phyloP scores from a whole-genome alignment of 495 filamentous ascomycete species.

The Antarctomyces pellizariae region DNA sequence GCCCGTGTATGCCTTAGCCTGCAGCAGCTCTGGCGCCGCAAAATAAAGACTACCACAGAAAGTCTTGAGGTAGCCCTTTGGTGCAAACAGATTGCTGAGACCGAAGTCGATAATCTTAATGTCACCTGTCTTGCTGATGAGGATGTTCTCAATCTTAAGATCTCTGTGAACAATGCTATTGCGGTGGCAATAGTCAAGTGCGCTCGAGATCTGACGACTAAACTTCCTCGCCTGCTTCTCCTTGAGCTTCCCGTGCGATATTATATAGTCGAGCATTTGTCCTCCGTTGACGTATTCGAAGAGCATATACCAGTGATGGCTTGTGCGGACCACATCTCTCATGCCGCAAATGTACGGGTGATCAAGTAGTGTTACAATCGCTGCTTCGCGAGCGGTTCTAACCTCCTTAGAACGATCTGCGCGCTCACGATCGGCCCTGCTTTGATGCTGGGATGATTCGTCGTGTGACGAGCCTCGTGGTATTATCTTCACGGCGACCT shows the following conservation, averaged over 20 bases:
- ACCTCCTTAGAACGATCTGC: constrained; percentile 94
- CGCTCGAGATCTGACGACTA: constrained; percentile 88
- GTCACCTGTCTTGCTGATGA: constrained; percentile 97
- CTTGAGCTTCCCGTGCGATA: constrained; percentile 89
- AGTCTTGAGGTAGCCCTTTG: constrained; percentile 69
- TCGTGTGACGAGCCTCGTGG: constrained; percentile 74
- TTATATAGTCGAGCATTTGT: constrained; percentile 99
- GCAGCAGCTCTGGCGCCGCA: constrained; percentile 82
- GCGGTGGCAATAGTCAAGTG: constrained; percentile 95
- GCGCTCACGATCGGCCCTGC: constrained; percentile 54
- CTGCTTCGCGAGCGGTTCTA: constrained; percentile 83
- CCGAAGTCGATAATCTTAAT: constrained; percentile 99
- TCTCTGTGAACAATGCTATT: constrained; percentile 98
- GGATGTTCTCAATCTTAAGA: constrained; percentile 96
- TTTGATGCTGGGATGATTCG: constrained; percentile 36
- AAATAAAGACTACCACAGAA: constrained; percentile 98
- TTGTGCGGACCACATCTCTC: constrained; percentile 82
- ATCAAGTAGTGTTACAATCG: constrained; percentile 83
- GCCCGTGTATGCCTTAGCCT: constrained; percentile 83
- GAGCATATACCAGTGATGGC: constrained; percentile 99
- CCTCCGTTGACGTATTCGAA: constrained; percentile 99
- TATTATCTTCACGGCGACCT: constrained; percentile 96
- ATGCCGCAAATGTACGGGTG: constrained; percentile 96
- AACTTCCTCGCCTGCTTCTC: constrained; percentile 98
- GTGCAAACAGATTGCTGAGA: constrained; percentile 88